Evolutionary conservation across 2,329 filamentous ascomycete species (phyloP), one percentile per base, ranked within the genome.

Genomic region (Cladosporium sp.): DNA sequence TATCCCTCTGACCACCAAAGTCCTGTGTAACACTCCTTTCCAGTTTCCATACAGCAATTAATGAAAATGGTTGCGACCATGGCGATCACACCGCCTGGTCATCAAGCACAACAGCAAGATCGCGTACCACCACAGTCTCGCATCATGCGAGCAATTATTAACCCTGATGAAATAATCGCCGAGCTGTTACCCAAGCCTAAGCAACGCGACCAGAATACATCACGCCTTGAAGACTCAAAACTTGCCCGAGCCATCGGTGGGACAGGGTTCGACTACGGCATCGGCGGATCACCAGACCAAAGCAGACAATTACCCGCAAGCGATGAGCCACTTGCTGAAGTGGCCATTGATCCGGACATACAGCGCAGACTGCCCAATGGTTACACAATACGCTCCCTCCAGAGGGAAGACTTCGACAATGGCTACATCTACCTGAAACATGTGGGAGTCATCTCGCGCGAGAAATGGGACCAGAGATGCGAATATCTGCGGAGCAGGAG

Each of bases 401-500:
- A 60, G 39, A 48, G 62, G 19, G 54, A 40, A 20, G 64, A 66
- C 34, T 64, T 56, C 37, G 49, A 60, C 13, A 55, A 56, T 13
- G 63, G 63, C 19, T 64, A 65, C 22, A 44, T 52, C n/a, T 50
- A 59, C 45, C 44, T 63, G 22, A 59, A 57, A 44, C 32, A 57
- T 19, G 58, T 66, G 17, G 64, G 62, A 3, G 35, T 57, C 17
- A 58, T 66, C 17, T 52, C 58, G 8, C 60, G 58, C 12, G 36
- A 54, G 36, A 57, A 48, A 17, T 66, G 64, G 64, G 56, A 63
- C 15, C 62, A 63, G 48, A 50, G 63, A 34, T 63, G 63, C 36
- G 60, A 64, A 35, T 65, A 60, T 44, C 34, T 60, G 51, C 57
- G 59, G 34, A 28, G 20, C 19, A 32, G 50, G 20, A 54, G 15